Evolutionary conservation across 192 early-diverging fungal genomes (phyloP).

Genomic region (Coemansia sp.): DNA sequence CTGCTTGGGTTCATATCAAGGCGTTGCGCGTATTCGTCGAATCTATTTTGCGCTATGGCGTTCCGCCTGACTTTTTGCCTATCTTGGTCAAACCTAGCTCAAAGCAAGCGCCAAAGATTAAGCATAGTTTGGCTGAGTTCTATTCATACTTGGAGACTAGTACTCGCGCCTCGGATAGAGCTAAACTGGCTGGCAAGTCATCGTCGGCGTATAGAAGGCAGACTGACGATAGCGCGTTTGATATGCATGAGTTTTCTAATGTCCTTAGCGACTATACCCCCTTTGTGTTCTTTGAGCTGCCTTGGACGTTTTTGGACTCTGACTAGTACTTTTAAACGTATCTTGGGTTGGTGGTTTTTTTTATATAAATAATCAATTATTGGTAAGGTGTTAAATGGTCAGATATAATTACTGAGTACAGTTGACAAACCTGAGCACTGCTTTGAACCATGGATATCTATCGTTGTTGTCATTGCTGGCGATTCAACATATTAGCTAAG

Average conservation of each 20-base stretch:
- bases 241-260: conserved; percentile 84
- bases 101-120: conserved; percentile 83
- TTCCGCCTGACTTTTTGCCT: conserved; percentile 91
- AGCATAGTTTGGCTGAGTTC: conserved; percentile 74
- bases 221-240: conserved; percentile 63
- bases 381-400: too few relatives aligned
- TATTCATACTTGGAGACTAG: conserved; percentile 87
- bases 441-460: background rate
- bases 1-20: conserved; percentile 95
- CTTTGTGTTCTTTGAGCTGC: conserved; percentile 62
- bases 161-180: conserved; percentile 47
- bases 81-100: conserved; percentile 76
- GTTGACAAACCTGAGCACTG: too few relatives aligned
- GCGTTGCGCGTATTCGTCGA: conserved; percentile 95
- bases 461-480: background rate
- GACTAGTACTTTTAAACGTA: background rate
- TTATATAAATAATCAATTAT: too few relatives aligned
- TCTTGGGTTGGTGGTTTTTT: too few relatives aligned
- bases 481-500: background rate
- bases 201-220: conserved; percentile 11
- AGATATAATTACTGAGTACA: too few relatives aligned
- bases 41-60: conserved; percentile 94
- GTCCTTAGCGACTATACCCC: conserved; percentile 88
- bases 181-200: conserved; percentile 31
- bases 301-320: conserved; percentile 47